Evolutionary conservation across 1,284 basidiomycete genomes (phyloP).

Genomic region (Ceratobasidium sp.): DNA sequence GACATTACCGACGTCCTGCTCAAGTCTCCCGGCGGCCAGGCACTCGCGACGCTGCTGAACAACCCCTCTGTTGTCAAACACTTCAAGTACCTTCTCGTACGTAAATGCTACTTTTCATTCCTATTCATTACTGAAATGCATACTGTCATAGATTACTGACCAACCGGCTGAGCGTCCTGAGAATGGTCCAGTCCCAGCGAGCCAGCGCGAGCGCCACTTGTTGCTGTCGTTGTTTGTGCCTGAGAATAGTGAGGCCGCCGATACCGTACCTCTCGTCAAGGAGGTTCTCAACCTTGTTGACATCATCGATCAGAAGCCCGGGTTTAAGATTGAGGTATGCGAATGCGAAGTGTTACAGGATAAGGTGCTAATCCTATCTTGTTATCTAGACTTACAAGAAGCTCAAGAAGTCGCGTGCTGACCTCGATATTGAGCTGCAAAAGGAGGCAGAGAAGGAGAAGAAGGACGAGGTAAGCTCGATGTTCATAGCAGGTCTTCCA

Average conservation of each 20-base stretch:
- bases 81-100: constrained; percentile 77
- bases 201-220: constrained; percentile 73
- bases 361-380: background rate
- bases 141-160: constrained; percentile 73
- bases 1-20: constrained; percentile 83
- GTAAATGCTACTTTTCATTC: constrained; percentile 47
- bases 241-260: constrained; percentile 60
- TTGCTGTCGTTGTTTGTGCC: constrained; percentile 73
- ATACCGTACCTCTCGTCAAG: constrained; percentile 69
- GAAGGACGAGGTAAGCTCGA: constrained; percentile 69
- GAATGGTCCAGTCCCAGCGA: constrained; percentile 58
- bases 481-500: background rate
- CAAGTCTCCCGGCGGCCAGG: constrained; percentile 67
- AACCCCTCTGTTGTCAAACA: constrained; percentile 74
- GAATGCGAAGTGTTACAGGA: background rate
- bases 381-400: constrained; percentile 68
- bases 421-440: constrained; percentile 71
- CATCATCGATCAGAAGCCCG: constrained; percentile 61
- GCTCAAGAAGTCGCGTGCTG: constrained; percentile 75
- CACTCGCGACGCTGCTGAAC: constrained; percentile 67
- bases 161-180: constrained; percentile 77
- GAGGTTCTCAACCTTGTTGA: constrained; percentile 81
- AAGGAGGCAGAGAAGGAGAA: constrained; percentile 76
- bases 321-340: constrained; percentile 73
- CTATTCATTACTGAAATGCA: background rate